These are phyloP conservation scores for Trichoderma gamsii DNA, from an alignment of 495 filamentous ascomycete species.

Conservation along the genomic window DNA sequence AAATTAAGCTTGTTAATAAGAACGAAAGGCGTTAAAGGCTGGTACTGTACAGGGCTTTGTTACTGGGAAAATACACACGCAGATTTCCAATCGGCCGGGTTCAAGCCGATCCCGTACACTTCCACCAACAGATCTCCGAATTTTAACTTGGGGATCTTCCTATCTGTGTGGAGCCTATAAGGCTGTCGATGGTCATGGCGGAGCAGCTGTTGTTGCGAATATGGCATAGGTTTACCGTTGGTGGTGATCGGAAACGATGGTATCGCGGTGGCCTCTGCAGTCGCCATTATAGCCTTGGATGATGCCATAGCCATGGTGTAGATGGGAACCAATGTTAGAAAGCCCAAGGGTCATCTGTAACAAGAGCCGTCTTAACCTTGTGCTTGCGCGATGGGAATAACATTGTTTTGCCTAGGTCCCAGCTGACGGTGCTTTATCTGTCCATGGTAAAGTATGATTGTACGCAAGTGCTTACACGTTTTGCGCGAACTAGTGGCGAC, in stretches of 20 bases:
- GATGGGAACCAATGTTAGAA: background rate
- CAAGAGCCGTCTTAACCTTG: background rate
- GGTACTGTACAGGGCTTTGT: background rate
- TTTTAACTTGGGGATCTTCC: slow-evolving; percentile 17
- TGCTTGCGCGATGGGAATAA: background rate
- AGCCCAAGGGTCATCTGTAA: background rate
- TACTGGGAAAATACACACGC: slow-evolving; percentile 41
- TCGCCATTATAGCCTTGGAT: background rate
- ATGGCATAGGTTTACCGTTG: background rate
- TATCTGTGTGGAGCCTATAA: slow-evolving; percentile 3
- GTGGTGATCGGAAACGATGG: background rate
- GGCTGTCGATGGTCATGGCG: slow-evolving; percentile 1
- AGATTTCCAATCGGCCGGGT: slow-evolving; percentile 70
- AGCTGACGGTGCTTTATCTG: background rate
- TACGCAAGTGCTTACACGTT: background rate
- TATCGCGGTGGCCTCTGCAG: background rate
- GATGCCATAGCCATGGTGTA: background rate
- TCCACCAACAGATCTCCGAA: slow-evolving; percentile 52
- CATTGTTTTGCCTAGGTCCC: background rate
- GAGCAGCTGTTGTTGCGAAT: slow-evolving; percentile 1
- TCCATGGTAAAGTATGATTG: background rate
- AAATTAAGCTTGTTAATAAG: background rate
- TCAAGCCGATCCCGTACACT: slow-evolving; percentile 56
- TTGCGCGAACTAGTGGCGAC: background rate
- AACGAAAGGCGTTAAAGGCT: background rate